Conservation (phyloP, 305 asterid species). For the Stenogyne calaminthoides region DNA sequence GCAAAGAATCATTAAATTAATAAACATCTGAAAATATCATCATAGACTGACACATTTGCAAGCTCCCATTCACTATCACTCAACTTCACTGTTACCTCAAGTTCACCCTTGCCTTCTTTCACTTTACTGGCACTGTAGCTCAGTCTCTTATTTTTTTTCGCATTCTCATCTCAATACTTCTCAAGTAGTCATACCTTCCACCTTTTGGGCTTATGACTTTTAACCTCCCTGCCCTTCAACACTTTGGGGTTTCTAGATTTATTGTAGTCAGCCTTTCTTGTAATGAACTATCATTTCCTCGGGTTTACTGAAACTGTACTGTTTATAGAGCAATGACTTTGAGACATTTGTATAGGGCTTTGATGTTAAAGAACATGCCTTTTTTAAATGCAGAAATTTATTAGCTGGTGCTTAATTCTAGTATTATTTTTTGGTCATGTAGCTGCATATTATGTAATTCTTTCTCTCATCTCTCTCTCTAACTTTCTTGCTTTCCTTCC, state of each 20-base stretch:
- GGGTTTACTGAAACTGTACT: not conserved
- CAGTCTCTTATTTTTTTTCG: not conserved
- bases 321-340: conserved; percentile 15
- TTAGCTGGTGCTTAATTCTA: not conserved
- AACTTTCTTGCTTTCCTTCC: conserved; percentile 25
- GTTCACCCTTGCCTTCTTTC: not conserved
- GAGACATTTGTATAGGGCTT: conserved; percentile 7
- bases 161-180: conserved; percentile 4
- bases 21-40: not conserved
- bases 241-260: conserved; percentile 7
- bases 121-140: conserved; percentile 1
- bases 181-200: not conserved
- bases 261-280: not conserved
- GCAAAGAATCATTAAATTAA: not conserved
- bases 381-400: not conserved
- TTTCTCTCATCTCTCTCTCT: conserved; percentile 26
- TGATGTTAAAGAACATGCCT: not conserved
- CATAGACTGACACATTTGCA: not conserved
- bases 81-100: conserved; percentile 22
- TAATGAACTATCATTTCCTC: not conserved
- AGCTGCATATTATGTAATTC: conserved; percentile 21
- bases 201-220: conserved; percentile 8
- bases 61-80: not conserved
- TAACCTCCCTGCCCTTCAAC: conserved; percentile 3
- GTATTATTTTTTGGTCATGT: not conserved